A percentile compares a stretch with the other conserved stretches of the same genome.
Evolutionary conservation across 805 yeast species (phyloP).

Genomic region (Cyberlindnera mississippiensis): DNA sequence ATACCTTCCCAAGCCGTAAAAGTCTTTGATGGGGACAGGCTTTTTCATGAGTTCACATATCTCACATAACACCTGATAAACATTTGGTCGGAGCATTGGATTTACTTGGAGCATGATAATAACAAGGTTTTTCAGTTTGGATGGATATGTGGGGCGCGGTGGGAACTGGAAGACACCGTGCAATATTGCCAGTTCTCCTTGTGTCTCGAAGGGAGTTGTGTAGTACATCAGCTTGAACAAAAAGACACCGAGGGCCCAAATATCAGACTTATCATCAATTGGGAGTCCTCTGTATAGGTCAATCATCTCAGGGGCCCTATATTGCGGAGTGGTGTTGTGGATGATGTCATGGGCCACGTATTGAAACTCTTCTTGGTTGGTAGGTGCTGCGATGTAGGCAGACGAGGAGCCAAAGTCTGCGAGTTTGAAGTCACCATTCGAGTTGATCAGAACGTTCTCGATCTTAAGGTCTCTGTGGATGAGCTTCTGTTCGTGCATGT

Average conservation of each 20-base stretch:
- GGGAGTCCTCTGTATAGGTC: conserved; percentile 80
- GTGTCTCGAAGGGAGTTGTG: conserved; percentile 87
- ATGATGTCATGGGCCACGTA: conserved; percentile 78
- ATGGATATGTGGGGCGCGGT: conserved; percentile 60
- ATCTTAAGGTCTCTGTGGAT: conserved; percentile 93
- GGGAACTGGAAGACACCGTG: conserved; percentile 83
- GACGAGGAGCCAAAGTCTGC: conserved; percentile 94
- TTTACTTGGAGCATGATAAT: conserved; percentile 78
- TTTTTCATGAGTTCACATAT: conserved; percentile 58
- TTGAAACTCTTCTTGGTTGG: conserved; percentile 67
- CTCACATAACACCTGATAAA: conserved; percentile 70
- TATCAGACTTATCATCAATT: conserved; percentile 87
- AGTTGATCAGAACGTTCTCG: conserved; percentile 85
- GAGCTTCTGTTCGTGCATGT: conserved; percentile 72
- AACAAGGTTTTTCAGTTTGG: conserved; percentile 69
- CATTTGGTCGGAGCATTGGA: conserved; percentile 80
- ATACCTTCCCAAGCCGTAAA: conserved; percentile 46
- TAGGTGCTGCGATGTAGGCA: conserved; percentile 68
- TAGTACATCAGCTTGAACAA: conserved; percentile 87
- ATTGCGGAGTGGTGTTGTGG: conserved; percentile 93
- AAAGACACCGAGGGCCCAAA: conserved; percentile 96
- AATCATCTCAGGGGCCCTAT: conserved; percentile 94
- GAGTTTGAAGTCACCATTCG: conserved; percentile 64
- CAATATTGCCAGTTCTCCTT: conserved; percentile 80
- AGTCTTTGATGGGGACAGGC: conserved; percentile 42